A percentile compares a stretch with the other conserved stretches of the same genome.
phyloP scores from a whole-genome alignment of 192 early-diverging fungal genomes.

The Borealophlyctis nickersoniae region DNA sequence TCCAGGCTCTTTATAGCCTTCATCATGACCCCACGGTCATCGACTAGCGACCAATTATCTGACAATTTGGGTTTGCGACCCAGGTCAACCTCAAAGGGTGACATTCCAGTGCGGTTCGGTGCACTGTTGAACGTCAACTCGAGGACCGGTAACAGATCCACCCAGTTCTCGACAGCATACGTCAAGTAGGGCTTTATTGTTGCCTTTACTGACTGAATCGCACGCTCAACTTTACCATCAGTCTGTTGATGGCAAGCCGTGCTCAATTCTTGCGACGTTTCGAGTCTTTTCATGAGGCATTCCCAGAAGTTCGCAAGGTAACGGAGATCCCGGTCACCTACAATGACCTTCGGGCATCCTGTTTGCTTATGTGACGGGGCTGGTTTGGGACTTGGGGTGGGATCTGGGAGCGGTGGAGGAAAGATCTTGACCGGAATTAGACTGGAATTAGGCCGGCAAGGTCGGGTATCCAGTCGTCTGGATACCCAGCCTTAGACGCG shows the following conservation, averaged over 20 bases:
- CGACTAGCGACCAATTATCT: neutral
- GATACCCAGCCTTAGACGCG: too few relatives aligned
- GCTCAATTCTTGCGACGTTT: conserved; percentile 1
- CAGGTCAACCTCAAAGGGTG: conserved; percentile 9
- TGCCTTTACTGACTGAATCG: conserved; percentile 10
- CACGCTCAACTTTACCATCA: conserved; percentile 9
- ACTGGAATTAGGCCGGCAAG: too few relatives aligned
- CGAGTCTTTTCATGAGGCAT: neutral
- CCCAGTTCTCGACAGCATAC: conserved; percentile 12
- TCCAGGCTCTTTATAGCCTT: neutral
- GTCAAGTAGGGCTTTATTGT: conserved; percentile 7
- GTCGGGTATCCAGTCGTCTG: too few relatives aligned
- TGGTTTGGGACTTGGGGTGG: too few relatives aligned
- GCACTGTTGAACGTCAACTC: conserved; percentile 13
- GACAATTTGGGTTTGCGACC: neutral
- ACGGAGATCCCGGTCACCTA: conserved; percentile 5
- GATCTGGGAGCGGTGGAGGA: too few relatives aligned
- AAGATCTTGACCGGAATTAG: too few relatives aligned
- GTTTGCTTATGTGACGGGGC: neutral
- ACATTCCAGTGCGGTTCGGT: neutral
- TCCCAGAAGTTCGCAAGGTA: conserved; percentile 8
- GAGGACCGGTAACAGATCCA: neutral
- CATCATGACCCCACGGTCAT: too few relatives aligned
- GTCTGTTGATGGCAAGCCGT: conserved; percentile 24
- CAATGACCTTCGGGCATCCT: conserved; percentile 3